Evolutionary conservation across 345 rosid species (phyloP), one percentile per base, ranked within the genome.

Genomic region (Salix dunnii): DNA sequence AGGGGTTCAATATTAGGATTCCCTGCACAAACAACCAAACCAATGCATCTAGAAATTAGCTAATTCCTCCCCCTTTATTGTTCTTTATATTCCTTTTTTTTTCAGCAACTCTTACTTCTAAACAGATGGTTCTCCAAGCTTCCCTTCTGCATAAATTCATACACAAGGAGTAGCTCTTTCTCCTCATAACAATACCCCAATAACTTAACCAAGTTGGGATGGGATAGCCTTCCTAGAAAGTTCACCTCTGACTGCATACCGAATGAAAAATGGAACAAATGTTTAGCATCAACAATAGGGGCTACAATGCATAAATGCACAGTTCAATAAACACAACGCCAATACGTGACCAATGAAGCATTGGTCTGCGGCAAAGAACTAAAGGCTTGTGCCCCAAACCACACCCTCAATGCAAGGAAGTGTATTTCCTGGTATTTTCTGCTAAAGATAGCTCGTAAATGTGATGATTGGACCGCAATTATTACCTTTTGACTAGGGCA

Each of bases 131-230:
- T 90, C 63, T 91, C 95, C 74, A 95, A 85, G 82, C 93, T 88
- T 78, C 97, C 97, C 78, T 79, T 93, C 14, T 87, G 89, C 92
- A 93, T 77, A 80, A 89, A 95, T 83, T 93, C 97, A 20, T 89
- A 95, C 67, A 95, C 97, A 49, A 94, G 90, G 2, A 90, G 89
- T 49, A 91, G 87, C 81, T 88, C 94, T 40, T 76, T 80, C 60
- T 90, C 94, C 68, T 95, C 97, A 89, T 84, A 86, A 76, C 99
- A 95, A 70, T 80, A 93, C 42, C 99, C 99, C 75, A 95, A 36
- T 68, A 95, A 65, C 84, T 77, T 89, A 27, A 95, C 97, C 71
- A 94, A 76, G 74, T 93, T 93, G 10, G 96, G 96, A 75, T 94
- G 99, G 28, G 90, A 90, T 68, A 90, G 86, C 84, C 90, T 87